Evolutionary conservation across 352 stramenopile species (phyloP), one percentile per base, ranked within the genome.

Genomic region (Pythium inflatum): DNA sequence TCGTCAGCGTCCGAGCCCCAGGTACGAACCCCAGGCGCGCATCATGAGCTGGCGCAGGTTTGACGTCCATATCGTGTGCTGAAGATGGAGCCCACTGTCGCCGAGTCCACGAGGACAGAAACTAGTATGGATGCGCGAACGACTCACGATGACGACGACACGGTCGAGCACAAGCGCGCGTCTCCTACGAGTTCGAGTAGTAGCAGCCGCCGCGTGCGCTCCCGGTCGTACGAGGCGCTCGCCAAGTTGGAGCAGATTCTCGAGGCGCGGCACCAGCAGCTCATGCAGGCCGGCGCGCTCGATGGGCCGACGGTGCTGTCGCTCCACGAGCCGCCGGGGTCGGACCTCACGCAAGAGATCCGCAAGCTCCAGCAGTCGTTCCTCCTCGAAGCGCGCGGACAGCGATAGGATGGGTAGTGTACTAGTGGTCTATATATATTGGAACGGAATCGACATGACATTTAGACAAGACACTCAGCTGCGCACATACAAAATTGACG

Each of bases 201-300:
- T n/a, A n/a, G n/a, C n/a, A n/a, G n/a, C n/a, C n/a, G 55, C 24
- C 55, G 36, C 7, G 28, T 70, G 30, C 51, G 62, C 1, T 90
- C 83, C 11, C 78, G 87, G 25, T 92, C 84, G 20, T 94, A 92
- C 71, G 87, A 94, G 66, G 79, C 84, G 6, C 69, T 94, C 16
- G 82, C 92, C 43, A 81, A 88, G 59, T 69, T 94, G 14, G 87
- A 94, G 62, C 74, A 75, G 2, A 91, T 92, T 33, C 72, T 94
- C 36, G 87, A 94, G 54, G 78, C 80, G n/a, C 71, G 87, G 1
- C 87, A 94, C 51, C 80, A 86, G 50, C 73, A 89, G 31, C 63
- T 94, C 28, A 91, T 94, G 84, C 72, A 67, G 16, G 67, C 90
- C 40, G 84, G 83, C 33, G 46, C 38, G 36, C 50, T 77, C 2